Percentiles rank a stretch among this genome's conserved stretches.
Evolutionary conservation across 345 rosid species (phyloP).

Genomic region (Theobroma cacao): DNA sequence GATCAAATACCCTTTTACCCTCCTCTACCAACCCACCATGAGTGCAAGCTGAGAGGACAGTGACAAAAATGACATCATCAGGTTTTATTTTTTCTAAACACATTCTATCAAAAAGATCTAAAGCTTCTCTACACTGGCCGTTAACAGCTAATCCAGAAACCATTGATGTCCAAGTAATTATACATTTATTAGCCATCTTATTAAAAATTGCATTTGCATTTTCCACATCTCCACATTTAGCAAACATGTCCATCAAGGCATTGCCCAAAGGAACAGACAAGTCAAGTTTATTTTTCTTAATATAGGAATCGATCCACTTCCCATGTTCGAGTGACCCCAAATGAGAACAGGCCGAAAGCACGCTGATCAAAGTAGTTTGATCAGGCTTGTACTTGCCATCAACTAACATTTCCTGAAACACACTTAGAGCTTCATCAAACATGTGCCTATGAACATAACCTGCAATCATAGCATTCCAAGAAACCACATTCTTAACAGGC

Average conservation of each 20-base stretch:
- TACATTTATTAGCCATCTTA: conserved; percentile 24
- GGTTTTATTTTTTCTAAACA: conserved; percentile 19
- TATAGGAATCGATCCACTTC: conserved; percentile 31
- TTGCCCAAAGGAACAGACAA: conserved; percentile 30
- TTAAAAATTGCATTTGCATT: conserved; percentile 21
- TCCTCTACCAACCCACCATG: conserved; percentile 40
- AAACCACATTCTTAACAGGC: conserved; percentile 25
- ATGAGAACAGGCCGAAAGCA: conserved; percentile 34
- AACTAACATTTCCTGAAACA: conserved; percentile 28
- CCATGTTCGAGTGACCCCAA: conserved; percentile 35
- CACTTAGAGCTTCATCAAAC: conserved; percentile 32
- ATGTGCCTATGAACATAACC: conserved; percentile 28
- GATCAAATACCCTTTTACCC: conserved; percentile 27
- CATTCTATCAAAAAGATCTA: conserved; percentile 28
- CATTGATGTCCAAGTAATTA: conserved; percentile 36
- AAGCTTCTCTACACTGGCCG: conserved; percentile 23
- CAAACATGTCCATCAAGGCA: conserved; percentile 37
- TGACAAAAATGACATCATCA: conserved; percentile 29
- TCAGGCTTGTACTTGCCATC: conserved; percentile 30
- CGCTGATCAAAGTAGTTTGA: conserved; percentile 26
- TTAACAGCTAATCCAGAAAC: conserved; percentile 28
- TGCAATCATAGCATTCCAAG: conserved; percentile 34
- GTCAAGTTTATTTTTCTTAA: conserved; percentile 23
- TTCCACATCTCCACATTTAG: conserved; percentile 33
- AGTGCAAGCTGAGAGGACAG: conserved; percentile 33